Percentiles rank a stretch among this genome's conserved stretches.
phyloP scores from a whole-genome alignment of 2,329 filamentous ascomycete genomes.

The Trichoderma sp. region DNA sequence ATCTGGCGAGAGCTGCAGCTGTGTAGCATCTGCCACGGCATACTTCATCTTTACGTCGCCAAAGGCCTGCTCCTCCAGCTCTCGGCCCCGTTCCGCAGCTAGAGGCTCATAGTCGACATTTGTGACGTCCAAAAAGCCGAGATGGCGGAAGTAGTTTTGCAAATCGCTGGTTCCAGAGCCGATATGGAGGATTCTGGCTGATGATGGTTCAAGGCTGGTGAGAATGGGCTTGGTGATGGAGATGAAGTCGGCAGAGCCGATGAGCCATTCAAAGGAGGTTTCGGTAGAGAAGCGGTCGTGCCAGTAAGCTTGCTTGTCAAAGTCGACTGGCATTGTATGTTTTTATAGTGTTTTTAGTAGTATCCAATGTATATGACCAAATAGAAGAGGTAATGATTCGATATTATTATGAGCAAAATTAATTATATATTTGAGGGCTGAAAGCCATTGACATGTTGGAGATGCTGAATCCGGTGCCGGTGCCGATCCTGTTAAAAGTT shows the following conservation, averaged over 20 bases:
- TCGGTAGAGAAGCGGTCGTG: slow-evolving; percentile 51
- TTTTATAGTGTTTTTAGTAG: not conserved
- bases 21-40: slow-evolving; percentile 51
- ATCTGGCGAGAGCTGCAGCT: slow-evolving; percentile 37
- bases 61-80: slow-evolving; percentile 47
- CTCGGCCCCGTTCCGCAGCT: slow-evolving; percentile 48
- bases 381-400: too few relatives aligned
- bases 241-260: slow-evolving; percentile 48
- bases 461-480: not conserved
- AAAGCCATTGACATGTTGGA: not conserved
- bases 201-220: slow-evolving; percentile 33
- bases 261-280: slow-evolving; percentile 53
- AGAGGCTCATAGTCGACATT: slow-evolving; percentile 57
- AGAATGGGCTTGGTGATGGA: slow-evolving; percentile 47
- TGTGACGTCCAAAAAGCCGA: slow-evolving; percentile 49
- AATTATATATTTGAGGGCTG: not conserved
- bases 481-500: not conserved
- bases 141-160: slow-evolving; percentile 50
- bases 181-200: slow-evolving; percentile 49
- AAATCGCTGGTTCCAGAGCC: slow-evolving; percentile 56
- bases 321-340: slow-evolving; percentile 42
- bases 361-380: not conserved
- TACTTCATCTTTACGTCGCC: slow-evolving; percentile 51
- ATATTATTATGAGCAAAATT: not conserved
- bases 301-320: slow-evolving; percentile 57